Evolutionary conservation across 257 asterid genomes (phyloP), one percentile per base, ranked within the genome.

Genomic region (Solanum pimpinellifolium): DNA sequence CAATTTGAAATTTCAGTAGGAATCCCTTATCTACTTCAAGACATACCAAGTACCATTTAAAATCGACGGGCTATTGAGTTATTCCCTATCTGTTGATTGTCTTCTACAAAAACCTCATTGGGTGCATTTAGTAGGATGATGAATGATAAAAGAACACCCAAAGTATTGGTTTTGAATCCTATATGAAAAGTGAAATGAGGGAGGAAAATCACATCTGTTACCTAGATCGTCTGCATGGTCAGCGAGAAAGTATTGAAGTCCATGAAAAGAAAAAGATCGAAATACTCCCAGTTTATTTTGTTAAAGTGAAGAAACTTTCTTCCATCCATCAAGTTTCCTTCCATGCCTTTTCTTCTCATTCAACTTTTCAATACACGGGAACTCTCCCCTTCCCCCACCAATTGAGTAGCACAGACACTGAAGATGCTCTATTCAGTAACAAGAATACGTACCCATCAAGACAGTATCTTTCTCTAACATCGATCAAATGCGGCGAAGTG

Each of bases 401-500:
- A 46, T 27, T 78, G 4, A 80, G 20, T 29, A 18, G 69, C 20
- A 81, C 42, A 15, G 25, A 29, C 66, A 81, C 20, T 9, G 31
- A 49, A 80, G 46, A 81, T 29, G 44, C 29, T 81, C 85, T 49
- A 81, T 29, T 16, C 18, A 81, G 11, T 15, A 81, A 81, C 69
- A 68, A 41, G 72, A 83, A 88, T 87, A 87, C 92, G 87, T 44
- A 96, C 98, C 98, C 98, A 86, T 95, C 92, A 23, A 95, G 88
- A 84, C 98, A 98, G 87, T 95, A 95, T 93, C 99, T 91, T 91
- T 96, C 99, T 90, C 97, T 92, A 93, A 96, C 96, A 85, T 96
- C 99, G 91, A 95, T 95, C 91, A 96, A 92, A 91, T 96, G 98
- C 8, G 99, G 99, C 62, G 99, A 96, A 89, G 96, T 94, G 88